Evolutionary conservation across 2,329 filamentous ascomycete genomes (phyloP).

Genomic region (Ploettnerulaceae sp.): DNA sequence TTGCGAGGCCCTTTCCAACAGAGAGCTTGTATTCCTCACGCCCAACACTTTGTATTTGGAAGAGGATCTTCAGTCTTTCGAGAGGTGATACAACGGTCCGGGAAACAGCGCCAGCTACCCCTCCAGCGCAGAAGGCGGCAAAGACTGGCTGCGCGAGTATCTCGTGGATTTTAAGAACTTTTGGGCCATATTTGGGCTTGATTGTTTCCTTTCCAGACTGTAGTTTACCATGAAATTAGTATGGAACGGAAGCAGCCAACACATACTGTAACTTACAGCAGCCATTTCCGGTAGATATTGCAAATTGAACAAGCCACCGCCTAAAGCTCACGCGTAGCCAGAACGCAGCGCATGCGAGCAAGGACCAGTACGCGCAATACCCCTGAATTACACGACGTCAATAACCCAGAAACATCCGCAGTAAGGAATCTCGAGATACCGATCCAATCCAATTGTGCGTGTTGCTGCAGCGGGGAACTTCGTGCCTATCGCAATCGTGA

Average conservation of each 20-base stretch:
- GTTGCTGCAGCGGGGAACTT: neutral
- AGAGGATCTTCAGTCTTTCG: constrained; percentile 94
- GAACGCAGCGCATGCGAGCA: constrained; percentile 22
- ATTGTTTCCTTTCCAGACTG: constrained; percentile 28
- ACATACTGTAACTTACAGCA: constrained; percentile 27
- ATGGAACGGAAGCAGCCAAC: neutral
- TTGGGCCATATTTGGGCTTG: constrained; percentile 32
- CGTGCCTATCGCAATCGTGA: constrained; percentile 12
- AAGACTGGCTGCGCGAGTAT: constrained; percentile 75
- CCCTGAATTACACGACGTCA: constrained; percentile 16
- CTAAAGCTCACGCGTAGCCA: constrained; percentile 20
- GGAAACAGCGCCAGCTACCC: constrained; percentile 93
- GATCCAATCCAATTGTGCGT: constrained; percentile 6
- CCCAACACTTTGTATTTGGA: constrained; percentile 88
- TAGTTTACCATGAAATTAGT: constrained; percentile 7
- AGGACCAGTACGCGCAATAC: constrained; percentile 14
- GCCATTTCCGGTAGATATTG: constrained; percentile 27
- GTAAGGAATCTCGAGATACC: neutral
- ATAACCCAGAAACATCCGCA: constrained; percentile 18
- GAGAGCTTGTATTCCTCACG: constrained; percentile 91
- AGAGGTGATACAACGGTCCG: constrained; percentile 94
- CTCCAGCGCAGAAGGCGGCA: constrained; percentile 90
- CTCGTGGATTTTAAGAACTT: constrained; percentile 36
- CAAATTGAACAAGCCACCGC: constrained; percentile 15
- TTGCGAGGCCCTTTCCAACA: constrained; percentile 78